These are phyloP conservation scores for Skeletonema marinoi DNA, from an alignment of 108 stramenopile species.

Conservation along the genomic window DNA sequence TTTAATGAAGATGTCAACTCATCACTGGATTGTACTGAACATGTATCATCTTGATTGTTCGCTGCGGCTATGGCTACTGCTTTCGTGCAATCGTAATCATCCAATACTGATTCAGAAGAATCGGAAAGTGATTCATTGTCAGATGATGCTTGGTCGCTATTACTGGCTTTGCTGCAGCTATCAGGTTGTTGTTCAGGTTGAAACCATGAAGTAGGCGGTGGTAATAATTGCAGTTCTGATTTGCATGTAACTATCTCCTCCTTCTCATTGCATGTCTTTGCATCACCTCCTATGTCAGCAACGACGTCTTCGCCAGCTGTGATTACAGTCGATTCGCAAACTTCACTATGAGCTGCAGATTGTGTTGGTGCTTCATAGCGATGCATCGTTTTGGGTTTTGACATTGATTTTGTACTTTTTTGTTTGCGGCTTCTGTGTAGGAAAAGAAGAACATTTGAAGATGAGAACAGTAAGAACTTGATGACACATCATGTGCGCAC, in stretches of 20 bases:
- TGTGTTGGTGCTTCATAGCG: background rate
- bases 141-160: background rate
- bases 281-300: background rate
- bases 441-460: background rate
- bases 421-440: background rate
- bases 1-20: background rate
- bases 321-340: background rate
- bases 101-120: background rate
- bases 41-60: background rate
- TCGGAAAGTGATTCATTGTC: background rate
- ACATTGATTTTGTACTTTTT: background rate
- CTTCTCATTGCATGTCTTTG: background rate
- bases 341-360: background rate
- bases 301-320: background rate
- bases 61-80: background rate
- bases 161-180: background rate
- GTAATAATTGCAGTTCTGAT: background rate
- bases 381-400: background rate
- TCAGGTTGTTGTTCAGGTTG: constrained; percentile 1
- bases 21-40: background rate
- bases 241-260: background rate
- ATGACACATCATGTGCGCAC: background rate
- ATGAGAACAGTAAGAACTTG: background rate
- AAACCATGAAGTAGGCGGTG: constrained; percentile 29
- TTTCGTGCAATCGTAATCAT: background rate